Evolutionary conservation across 495 filamentous ascomycete species (phyloP), one percentile per base, ranked within the genome.

Genomic region (Platismatia glauca): DNA sequence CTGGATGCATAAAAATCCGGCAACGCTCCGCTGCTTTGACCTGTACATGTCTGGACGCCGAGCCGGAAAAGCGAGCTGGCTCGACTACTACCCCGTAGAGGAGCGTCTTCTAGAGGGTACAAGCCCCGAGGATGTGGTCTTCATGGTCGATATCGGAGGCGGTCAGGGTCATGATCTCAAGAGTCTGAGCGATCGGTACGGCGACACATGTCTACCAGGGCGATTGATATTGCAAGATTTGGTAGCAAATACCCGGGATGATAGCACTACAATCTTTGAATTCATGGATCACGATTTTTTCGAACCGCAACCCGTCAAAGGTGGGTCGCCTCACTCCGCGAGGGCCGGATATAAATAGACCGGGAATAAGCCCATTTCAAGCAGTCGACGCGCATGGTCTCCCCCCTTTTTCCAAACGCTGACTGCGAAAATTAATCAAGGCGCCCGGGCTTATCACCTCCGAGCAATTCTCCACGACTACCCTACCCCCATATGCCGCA

Each of bases 381-480:
- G 18, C 27, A 18, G 4, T 39, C 33, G 15, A n/a, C 22, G 44
- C n/a, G 9, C 0, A 35, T 22, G n/a, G 18, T 57, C 18, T 12
- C 24, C 24, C 4, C n/a, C n/a, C 9, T 24, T 12, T 48, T 24
- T 4, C 8, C n/a, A 44, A 58, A n/a, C 33, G 39, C 43, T 52
- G 11, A 33, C 39, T 20, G 29, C n/a, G 15, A 18, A 27, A 29
- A 16, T 43, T 15, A 8, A 52, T 52, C 24, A 52, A 66, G 64
- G 59, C 8, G 76, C 76, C 8, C 68, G 68, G 34, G 68, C 58
- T 5, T 78, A 79, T 66, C 75, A 76, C 62, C 77, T 79, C 61
- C 73, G 77, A n/a, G 67, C 74, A 13, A 75, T 78, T 41, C 77
- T 79, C 66, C 76, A 78, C 53, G 75, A 78, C 66, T 78, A 76